Percentiles rank a stretch among this genome's conserved stretches.
Evolutionary conservation across 495 filamentous ascomycete genomes (phyloP).

Genomic region (Talaromyces trachyspermus): DNA sequence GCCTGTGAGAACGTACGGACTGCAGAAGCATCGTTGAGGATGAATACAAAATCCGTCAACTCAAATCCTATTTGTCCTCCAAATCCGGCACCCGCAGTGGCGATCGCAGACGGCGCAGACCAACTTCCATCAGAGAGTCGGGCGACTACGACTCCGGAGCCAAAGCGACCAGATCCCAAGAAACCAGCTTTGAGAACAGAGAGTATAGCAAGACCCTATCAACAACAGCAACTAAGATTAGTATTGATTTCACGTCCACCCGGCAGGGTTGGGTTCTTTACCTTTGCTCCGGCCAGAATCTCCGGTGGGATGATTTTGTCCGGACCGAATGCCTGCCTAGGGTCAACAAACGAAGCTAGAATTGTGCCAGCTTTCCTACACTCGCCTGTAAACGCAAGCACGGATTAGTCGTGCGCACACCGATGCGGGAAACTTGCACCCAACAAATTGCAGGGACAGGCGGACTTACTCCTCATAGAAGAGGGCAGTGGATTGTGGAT

Average conservation of each 20-base stretch:
- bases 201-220: slow-evolving; percentile 84
- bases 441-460: slow-evolving; percentile 9
- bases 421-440: slow-evolving; percentile 32
- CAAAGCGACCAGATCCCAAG: slow-evolving; percentile 85
- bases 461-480: slow-evolving; percentile 52
- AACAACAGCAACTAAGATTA: background rate
- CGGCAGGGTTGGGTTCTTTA: slow-evolving; percentile 19
- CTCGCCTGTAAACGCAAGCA: slow-evolving; percentile 50
- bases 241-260: background rate
- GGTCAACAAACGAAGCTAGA: slow-evolving; percentile 89
- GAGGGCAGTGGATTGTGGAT: slow-evolving; percentile 65
- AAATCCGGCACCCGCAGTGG: slow-evolving; percentile 84
- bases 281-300: slow-evolving; percentile 86
- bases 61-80: slow-evolving; percentile 97
- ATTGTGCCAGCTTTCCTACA: slow-evolving; percentile 92
- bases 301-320: slow-evolving; percentile 96
- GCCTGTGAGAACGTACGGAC: slow-evolving; percentile 93
- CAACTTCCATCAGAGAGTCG: slow-evolving; percentile 85
- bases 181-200: slow-evolving; percentile 96
- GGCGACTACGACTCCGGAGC: slow-evolving; percentile 88
- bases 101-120: slow-evolving; percentile 91
- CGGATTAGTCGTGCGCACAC: slow-evolving; percentile 20
- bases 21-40: slow-evolving; percentile 85
- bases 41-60: slow-evolving; percentile 97
- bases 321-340: slow-evolving; percentile 86